These are phyloP conservation scores for Antarctomyces pellizariae DNA, from an alignment of 495 filamentous ascomycete species.

Conservation along the genomic window DNA sequence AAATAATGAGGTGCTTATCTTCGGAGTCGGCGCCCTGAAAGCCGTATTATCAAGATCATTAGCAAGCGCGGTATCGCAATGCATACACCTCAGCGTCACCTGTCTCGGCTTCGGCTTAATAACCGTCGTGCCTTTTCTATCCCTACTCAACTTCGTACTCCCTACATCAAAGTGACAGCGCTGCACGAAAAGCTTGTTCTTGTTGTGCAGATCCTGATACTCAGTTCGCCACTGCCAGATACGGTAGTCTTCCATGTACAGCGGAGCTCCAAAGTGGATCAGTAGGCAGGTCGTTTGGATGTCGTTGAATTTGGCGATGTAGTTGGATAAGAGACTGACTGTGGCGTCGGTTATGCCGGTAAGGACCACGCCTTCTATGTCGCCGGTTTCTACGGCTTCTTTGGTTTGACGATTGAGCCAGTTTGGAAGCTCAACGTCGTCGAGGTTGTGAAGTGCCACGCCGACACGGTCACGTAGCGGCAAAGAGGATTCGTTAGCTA, in stretches of 20 bases:
- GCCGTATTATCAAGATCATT: slow-evolving; percentile 13
- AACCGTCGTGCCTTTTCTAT: slow-evolving; percentile 35
- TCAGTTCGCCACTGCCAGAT: slow-evolving; percentile 59
- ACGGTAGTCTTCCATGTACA: slow-evolving; percentile 56
- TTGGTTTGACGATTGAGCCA: slow-evolving; percentile 43
- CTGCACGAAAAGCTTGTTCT: slow-evolving; percentile 24
- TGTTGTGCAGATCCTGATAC: slow-evolving; percentile 64
- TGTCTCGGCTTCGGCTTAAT: slow-evolving; percentile 46
- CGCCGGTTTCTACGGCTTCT: slow-evolving; percentile 44
- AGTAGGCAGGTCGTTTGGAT: slow-evolving; percentile 75
- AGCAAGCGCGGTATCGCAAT: slow-evolving; percentile 40
- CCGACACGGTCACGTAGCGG: slow-evolving; percentile 69
- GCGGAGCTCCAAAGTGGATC: slow-evolving; percentile 56
- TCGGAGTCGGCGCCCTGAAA: no score
- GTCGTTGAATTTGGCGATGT: slow-evolving; percentile 69
- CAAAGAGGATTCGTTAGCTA: slow-evolving; percentile 59
- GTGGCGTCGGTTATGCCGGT: slow-evolving; percentile 62
- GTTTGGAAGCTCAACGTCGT: slow-evolving; percentile 47
- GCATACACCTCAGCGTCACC: slow-evolving; percentile 60
- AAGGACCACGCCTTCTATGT: slow-evolving; percentile 72
- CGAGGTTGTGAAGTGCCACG: slow-evolving; percentile 64
- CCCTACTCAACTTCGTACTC: slow-evolving; percentile 28
- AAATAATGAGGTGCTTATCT: not conserved
- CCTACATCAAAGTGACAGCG: slow-evolving; percentile 41
- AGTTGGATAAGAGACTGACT: slow-evolving; percentile 67